Conservation (phyloP, 331 rosid species). For the Erythrophleum ivorense region DNA sequence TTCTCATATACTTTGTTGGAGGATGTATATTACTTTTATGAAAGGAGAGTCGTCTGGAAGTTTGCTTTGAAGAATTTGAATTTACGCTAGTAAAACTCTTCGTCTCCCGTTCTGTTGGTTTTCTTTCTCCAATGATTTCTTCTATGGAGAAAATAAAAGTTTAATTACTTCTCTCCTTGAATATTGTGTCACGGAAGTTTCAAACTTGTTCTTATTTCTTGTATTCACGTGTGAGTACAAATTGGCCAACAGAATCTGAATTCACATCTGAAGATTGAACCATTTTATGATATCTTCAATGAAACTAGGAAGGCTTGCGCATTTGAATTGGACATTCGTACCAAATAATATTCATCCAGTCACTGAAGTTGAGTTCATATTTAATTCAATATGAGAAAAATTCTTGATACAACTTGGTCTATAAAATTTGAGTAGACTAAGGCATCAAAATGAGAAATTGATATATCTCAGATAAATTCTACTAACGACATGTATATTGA, state of each 20-base stretch:
- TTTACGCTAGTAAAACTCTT: neutral
- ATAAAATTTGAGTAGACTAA: neutral
- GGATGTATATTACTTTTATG: neutral
- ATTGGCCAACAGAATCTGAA: neutral
- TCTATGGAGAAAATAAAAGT: neutral
- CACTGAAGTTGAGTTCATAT: neutral
- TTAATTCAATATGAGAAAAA: neutral
- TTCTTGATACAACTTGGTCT: neutral
- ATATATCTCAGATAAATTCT: neutral
- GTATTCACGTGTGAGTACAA: neutral
- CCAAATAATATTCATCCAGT: neutral
- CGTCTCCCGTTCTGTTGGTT: neutral
- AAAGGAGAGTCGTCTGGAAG: neutral
- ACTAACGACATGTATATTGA: neutral
- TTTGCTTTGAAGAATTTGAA: neutral
- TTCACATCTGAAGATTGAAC: neutral
- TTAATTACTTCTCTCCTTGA: neutral
- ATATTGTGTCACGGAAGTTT: neutral
- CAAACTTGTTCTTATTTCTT: neutral
- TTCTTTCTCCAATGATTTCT: neutral
- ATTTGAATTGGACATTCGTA: neutral
- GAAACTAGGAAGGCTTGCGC: neutral
- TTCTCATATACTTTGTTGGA: neutral
- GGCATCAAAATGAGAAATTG: neutral
- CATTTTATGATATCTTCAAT: neutral